phyloP scores from a whole-genome alignment of 208 protist species.

The Leishmania major region DNA sequence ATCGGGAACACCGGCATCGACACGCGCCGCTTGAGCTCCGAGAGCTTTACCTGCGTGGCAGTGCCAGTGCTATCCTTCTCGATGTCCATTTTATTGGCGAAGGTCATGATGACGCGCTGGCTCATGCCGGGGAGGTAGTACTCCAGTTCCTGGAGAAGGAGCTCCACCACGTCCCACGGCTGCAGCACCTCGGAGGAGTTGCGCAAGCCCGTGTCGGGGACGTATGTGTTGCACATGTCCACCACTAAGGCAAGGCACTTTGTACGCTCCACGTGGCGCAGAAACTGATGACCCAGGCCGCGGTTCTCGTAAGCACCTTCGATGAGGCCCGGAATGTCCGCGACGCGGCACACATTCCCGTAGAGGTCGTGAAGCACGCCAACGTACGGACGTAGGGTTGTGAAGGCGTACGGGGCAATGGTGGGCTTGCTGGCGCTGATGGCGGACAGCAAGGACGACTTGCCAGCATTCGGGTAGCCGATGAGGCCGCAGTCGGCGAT shows the following conservation, averaged over 20 bases:
- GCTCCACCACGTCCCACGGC: conserved; percentile 87
- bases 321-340: conserved; percentile 92
- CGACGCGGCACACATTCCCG: conserved; percentile 81
- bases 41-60: conserved; percentile 53
- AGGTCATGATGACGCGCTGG: conserved; percentile 77
- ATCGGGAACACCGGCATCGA: conserved; percentile 87
- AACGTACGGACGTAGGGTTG: conserved; percentile 90
- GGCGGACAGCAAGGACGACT: conserved; percentile 91
- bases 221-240: conserved; percentile 85
- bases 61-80: conserved; percentile 54
- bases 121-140: conserved; percentile 85
- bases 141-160: conserved; percentile 78
- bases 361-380: conserved; percentile 86
- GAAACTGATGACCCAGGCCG: conserved; percentile 90
- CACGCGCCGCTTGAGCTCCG: conserved; percentile 64
- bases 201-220: conserved; percentile 24
- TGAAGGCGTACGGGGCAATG: conserved; percentile 91
- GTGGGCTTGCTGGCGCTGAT: conserved; percentile 85
- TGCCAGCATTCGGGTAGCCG: conserved; percentile 93
- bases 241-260: conserved; percentile 87
- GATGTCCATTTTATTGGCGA: conserved; percentile 93
- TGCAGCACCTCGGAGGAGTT: conserved; percentile 32
- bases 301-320: conserved; percentile 91
- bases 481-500: conserved; percentile 93
- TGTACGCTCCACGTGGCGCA: conserved; percentile 92